Conservation (phyloP, 2,329 filamentous ascomycete species). For the Ophiocordyceps robertsii region DNA sequence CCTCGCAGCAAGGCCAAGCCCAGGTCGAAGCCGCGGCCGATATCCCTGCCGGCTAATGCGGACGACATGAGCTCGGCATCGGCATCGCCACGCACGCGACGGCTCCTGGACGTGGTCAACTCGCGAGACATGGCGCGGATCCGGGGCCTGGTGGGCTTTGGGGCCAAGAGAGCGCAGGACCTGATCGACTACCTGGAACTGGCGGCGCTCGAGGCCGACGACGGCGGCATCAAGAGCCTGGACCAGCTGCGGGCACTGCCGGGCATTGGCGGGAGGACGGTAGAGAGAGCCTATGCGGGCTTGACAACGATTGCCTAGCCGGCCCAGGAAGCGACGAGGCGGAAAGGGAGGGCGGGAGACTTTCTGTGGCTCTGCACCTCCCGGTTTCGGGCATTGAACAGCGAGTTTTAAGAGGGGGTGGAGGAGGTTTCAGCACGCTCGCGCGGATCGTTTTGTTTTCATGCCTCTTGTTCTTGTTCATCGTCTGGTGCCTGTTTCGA, state of each 20-base stretch:
- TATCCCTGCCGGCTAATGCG: neutral
- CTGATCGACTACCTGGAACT: conserved; percentile 42
- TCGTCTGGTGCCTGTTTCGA: too few species aligned
- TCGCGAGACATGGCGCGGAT: conserved; percentile 55
- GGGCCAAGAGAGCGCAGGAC: conserved; percentile 55
- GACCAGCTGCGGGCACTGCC: conserved; percentile 39
- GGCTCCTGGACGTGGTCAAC: conserved; percentile 59
- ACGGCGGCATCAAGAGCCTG: conserved; percentile 31
- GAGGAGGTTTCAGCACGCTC: too few species aligned
- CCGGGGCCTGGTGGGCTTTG: conserved; percentile 54
- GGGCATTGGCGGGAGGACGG: conserved; percentile 41
- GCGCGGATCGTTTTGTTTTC: too few species aligned
- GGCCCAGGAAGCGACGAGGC: neutral
- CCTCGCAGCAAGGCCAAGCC: conserved; percentile 4
- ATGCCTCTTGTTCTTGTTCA: too few species aligned
- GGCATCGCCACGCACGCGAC: conserved; percentile 40
- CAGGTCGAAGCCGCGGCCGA: conserved; percentile 15
- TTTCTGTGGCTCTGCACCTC: too few species aligned
- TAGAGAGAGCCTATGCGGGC: conserved; percentile 43
- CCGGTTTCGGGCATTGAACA: neutral
- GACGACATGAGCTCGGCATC: neutral
- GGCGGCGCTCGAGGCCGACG: conserved; percentile 18
- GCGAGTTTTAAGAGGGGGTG: neutral
- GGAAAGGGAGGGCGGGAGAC: too few species aligned
- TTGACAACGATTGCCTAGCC: conserved; percentile 10